Evolutionary conservation across 2,329 filamentous ascomycete species (phyloP).

Genomic region (Penicillium verrucosum): DNA sequence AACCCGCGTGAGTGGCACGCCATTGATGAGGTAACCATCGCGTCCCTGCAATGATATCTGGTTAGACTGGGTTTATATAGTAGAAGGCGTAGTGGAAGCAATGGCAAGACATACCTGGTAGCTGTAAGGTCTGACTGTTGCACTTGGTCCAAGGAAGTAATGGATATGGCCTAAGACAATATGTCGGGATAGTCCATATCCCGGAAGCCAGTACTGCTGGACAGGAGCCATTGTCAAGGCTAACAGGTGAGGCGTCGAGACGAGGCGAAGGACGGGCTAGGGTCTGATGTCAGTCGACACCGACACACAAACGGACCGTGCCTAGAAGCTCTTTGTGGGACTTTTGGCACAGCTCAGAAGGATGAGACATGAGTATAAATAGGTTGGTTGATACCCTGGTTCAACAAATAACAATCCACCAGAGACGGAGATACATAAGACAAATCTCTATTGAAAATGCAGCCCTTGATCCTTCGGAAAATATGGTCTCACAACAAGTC

Average conservation of each 20-base stretch:
- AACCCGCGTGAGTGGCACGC: constrained; percentile 47
- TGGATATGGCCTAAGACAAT: constrained; percentile 50
- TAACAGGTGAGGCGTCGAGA: not conserved
- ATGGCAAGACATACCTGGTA: constrained; percentile 42
- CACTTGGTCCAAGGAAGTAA: constrained; percentile 48
- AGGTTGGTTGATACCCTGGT: not conserved
- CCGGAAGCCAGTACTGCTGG: constrained; percentile 49
- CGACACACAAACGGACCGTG: constrained; percentile 8
- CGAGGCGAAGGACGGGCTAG: not conserved
- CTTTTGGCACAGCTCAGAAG: constrained; percentile 4
- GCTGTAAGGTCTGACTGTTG: constrained; percentile 47
- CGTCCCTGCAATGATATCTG: constrained; percentile 38
- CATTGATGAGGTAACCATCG: constrained; percentile 49
- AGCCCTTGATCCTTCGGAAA: constrained; percentile 6
- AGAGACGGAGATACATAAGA: constrained; percentile 13
- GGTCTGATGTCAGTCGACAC: constrained; percentile 5
- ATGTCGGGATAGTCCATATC: constrained; percentile 49
- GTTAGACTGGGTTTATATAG: constrained; percentile 24
- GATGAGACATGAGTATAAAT: constrained; percentile 20
- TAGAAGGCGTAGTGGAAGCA: constrained; percentile 4
- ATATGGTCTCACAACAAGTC: constrained; percentile 16
- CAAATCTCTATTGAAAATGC: constrained; percentile 7
- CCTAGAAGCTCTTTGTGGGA: constrained; percentile 1
- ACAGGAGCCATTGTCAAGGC: constrained; percentile 33
- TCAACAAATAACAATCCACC: not conserved